Conservation (phyloP, 208 protist genomes). For the Phytomonas sp. region DNA sequence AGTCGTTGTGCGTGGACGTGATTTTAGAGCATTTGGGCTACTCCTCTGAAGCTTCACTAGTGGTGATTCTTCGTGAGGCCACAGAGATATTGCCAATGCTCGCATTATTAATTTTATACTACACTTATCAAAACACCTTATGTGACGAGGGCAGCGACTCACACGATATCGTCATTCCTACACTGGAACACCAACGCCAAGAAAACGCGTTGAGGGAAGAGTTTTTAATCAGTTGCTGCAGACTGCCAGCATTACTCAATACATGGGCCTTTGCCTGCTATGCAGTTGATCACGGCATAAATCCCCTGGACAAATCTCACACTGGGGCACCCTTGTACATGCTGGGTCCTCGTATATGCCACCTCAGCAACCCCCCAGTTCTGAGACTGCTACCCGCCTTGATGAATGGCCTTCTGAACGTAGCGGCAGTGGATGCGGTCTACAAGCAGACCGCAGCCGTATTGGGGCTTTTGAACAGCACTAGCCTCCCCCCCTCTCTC, state of each 20-base stretch:
- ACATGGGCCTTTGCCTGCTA: constrained; percentile 41
- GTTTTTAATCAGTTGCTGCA: constrained; percentile 43
- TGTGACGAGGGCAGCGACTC: not conserved
- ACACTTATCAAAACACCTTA: constrained; percentile 12
- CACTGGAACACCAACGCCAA: constrained; percentile 18
- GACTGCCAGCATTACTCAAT: constrained; percentile 25
- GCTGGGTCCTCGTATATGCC: constrained; percentile 18
- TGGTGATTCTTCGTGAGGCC: not conserved
- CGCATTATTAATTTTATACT: constrained; percentile 63
- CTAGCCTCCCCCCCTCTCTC: constrained; percentile 25
- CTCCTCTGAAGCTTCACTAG: not conserved
- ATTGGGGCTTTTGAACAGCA: constrained; percentile 23
- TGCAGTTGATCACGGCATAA: constrained; percentile 46
- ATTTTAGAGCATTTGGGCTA: constrained; percentile 33
- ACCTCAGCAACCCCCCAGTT: constrained; percentile 31
- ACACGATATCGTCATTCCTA: not conserved
- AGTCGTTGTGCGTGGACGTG: constrained; percentile 42
- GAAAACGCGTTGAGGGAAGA: constrained; percentile 13
- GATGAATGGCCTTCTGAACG: constrained; percentile 41
- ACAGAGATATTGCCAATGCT: constrained; percentile 14
- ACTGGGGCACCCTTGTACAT: constrained; percentile 5
- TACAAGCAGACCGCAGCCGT: constrained; percentile 31
- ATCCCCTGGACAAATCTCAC: constrained; percentile 12
- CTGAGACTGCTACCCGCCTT: constrained; percentile 33
- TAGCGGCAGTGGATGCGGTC: constrained; percentile 39